Evolutionary conservation across 2,329 filamentous ascomycete genomes (phyloP), one percentile per base, ranked within the genome.

Genomic region (Microdochium nivale): DNA sequence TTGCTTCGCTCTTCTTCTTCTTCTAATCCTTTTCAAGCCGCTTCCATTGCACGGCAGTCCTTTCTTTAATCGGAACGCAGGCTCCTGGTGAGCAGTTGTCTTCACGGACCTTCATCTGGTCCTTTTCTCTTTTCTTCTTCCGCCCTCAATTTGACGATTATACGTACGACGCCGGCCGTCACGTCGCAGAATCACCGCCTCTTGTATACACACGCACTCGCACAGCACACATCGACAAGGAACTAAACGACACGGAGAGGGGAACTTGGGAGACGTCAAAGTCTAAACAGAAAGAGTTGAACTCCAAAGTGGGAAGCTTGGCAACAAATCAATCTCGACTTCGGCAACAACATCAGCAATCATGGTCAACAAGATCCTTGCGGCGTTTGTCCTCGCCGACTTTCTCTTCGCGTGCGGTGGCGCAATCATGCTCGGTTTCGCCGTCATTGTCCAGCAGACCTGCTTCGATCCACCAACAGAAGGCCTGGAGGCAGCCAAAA

Each of bases 331-430:
- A 14, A 16, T 3, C 33, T 37, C 33, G 33, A 37, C 11, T 37
- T 19, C 14, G 33, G 30, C 8, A n/a, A 40, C 35, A 44, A 19
- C 40, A 23, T 23, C 40, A 16, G 52, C 46, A 59, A 66, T 58
- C 47, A 82, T 81, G 78, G 72, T 70, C 53, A 81, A 78, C 72
- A 79, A 77, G 58, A 70, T 82, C 55, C 72, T 80, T 54, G 57
- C 73, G 56, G 66, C 74, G 57, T 77, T 78, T 53, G 61, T 79
- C 56, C 65, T 64, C 56, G 65, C 70, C 61, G 76, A 80, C 62
- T 55, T 69, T 52, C 64, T 81, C 58, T 81, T 82, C 64, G 70
- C 77, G 56, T 61, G 68, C 51, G 76, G 77, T 54, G 79, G 79
- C 51, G 70, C 74, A 58, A 65, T 82, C 61, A 73, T 78, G 63